A percentile compares a stretch with the other conserved stretches of the same genome.
Conservation (phyloP, 331 rosid genomes). For the Dryas integrifolia region DNA sequence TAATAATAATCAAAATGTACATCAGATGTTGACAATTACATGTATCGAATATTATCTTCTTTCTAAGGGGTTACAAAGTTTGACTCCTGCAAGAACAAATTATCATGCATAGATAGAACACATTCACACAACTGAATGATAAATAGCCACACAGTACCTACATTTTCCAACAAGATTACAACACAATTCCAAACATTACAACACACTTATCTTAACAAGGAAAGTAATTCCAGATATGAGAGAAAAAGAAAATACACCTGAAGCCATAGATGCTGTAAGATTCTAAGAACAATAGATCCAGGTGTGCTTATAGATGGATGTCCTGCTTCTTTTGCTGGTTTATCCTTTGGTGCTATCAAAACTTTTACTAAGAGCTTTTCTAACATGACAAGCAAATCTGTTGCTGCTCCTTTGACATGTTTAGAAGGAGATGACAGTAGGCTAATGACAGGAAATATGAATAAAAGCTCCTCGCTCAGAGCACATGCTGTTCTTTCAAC, state of each 20-base stretch:
- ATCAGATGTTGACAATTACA: not conserved
- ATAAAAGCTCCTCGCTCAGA: slow-evolving; percentile 69
- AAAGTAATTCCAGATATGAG: not conserved
- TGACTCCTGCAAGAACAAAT: not conserved
- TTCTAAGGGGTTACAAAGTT: not conserved
- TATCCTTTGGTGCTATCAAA: slow-evolving; percentile 34
- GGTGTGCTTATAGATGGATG: slow-evolving; percentile 53
- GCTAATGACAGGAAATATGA: slow-evolving; percentile 71
- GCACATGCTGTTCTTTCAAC: slow-evolving; percentile 33
- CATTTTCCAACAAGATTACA: not conserved
- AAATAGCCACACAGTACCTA: not conserved
- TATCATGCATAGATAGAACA: not conserved
- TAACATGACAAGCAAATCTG: slow-evolving; percentile 60
- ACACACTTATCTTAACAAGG: not conserved
- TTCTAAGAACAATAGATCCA: slow-evolving; percentile 61
- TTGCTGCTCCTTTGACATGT: slow-evolving; percentile 62
- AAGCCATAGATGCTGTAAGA: slow-evolving; percentile 61
- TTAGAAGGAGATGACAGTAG: slow-evolving; percentile 89
- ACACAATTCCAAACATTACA: not conserved
- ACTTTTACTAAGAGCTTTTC: slow-evolving; percentile 56
- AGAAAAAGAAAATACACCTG: slow-evolving; percentile 44
- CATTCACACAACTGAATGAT: not conserved
- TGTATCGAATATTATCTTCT: not conserved
- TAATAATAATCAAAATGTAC: not conserved
- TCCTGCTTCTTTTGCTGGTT: slow-evolving; percentile 37